Base-by-base conservation (phyloP, 108 stramenopile species). In the Skeletonema marinoi region DNA sequence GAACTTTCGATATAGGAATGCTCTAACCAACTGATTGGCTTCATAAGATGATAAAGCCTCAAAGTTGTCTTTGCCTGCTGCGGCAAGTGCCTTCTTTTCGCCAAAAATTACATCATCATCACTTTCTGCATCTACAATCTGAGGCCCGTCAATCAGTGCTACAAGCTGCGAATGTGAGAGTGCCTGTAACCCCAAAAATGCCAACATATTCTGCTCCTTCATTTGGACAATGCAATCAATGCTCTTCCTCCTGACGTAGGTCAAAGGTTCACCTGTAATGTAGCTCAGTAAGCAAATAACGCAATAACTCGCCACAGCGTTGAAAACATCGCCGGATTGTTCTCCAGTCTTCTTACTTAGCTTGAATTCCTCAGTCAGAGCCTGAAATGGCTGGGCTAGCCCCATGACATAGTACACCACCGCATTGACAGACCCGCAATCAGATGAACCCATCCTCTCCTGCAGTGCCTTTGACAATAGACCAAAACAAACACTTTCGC, bases 301-400 rank as follows among this genome's bases (percentile, higher is more conserved):
- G 1, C 10, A 12, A 54, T 60, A 19, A 41, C 69, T 77, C 19
- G 42, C 9, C 6, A 21, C 19, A 6, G 68, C 25, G 6, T 21
- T 33, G 50, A 50, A n/a, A 9, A 42, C 11, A 31, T 77, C 76
- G 3, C 76, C 76, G 7, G 42, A 38, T 21, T 51, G 68, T 38
- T 65, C 35, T 32, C 46, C 76, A 46, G 13, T 6, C 17, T 38
- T 69, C 14, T 70, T 31, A n/a, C 76, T 68, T 10, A 56, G 38
- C 2, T 31, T 32, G n/a, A 63, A 61, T 6, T 61, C 42, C 14
- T 70, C 76, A 5, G 36, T 61, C n/a, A 77, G 13, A 33, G 48
- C 29, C 32, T 64, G 76, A 0, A 77, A 19, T 14, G 76, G 76
- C 39, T 64, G 68, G 21, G 68, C n/a, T 16, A 41, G 46, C 68